Base-by-base conservation (phyloP, 1,284 basidiomycete genomes). In the Tremellales sp. region DNA sequence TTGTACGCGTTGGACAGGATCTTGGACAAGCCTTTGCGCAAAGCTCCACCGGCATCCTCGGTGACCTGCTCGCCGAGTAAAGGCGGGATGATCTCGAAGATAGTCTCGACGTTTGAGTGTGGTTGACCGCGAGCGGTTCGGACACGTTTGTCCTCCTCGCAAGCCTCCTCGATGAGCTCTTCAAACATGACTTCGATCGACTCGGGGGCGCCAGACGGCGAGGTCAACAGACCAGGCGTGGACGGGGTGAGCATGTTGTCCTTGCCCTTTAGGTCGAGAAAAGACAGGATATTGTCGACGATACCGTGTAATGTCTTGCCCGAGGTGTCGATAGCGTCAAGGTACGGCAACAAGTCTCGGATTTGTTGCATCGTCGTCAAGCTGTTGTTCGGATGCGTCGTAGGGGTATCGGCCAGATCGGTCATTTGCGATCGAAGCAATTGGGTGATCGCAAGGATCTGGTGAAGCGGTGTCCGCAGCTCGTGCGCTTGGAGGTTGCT, bases 401-500 rank as follows among this genome's bases (percentile, higher is more conserved):
- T 47, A 15, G 57, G 56, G 4, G 58, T 43, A 11, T 64, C 62
- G 17, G 65, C 67, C 12, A 70, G 53, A 40, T 72, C 71, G 7
- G 53, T 54, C 49, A 74, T 61, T 12, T 56, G 56, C 1, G 67
- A 61, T 21, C 70, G 66, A 2, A 74, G 57, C 0, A 74, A 52
- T 50, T 67, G 64, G 7, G 72, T 69, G 40, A 72, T 67, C 15
- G 70, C 70, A 10, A 70, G 58, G 42, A 74, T 70, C 49, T 74
- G 72, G 54, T 74, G 72, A 13, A 72, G 48, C 0, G 72, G 72
- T 2, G 72, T 74, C 2, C 72, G 61, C n/a, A 74, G 56, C 47
- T 74, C 70, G 52, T 74, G 72, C 5, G 67, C 68, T 24, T 72
- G 70, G 1, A 72, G 58, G 37, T 69, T 69, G 11, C 61, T 63